phyloP scores from a whole-genome alignment of 2,329 filamentous ascomycete genomes.

The Alternaria sp. region DNA sequence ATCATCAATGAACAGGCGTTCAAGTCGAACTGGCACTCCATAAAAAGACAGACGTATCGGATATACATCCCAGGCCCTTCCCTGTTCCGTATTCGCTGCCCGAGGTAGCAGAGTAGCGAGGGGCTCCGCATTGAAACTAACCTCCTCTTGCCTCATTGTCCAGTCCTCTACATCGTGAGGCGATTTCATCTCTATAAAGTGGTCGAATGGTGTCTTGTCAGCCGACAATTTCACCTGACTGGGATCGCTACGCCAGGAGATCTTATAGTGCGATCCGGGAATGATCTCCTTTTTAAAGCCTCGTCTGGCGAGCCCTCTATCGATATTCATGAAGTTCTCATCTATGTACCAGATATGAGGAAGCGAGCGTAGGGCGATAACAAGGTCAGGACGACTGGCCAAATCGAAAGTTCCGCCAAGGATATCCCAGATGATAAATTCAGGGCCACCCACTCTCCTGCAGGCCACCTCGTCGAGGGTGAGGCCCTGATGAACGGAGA shows the following conservation, averaged over 20 bases:
- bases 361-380: not conserved
- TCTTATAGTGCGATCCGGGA: too few relatives aligned
- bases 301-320: not conserved
- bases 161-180: too few relatives aligned
- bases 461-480: too few relatives aligned
- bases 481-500: too few relatives aligned
- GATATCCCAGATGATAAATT: too few relatives aligned
- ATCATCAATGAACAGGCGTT: not conserved
- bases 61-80: not conserved
- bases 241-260: too few relatives aligned
- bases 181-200: not conserved
- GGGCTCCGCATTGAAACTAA: not conserved
- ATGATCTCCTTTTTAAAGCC: not conserved
- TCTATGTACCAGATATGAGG: too few relatives aligned
- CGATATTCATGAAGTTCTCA: too few relatives aligned
- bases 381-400: not conserved
- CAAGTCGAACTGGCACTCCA: not conserved
- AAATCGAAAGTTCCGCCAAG: not conserved
- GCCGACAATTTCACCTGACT: too few relatives aligned
- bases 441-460: too few relatives aligned
- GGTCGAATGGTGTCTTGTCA: not conserved
- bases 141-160: too few relatives aligned
- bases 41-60: not conserved
- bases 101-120: not conserved
- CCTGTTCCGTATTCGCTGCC: not conserved